phyloP scores from a whole-genome alignment of 2,329 filamentous ascomycete genomes.

The Stachybotrys elegans region DNA sequence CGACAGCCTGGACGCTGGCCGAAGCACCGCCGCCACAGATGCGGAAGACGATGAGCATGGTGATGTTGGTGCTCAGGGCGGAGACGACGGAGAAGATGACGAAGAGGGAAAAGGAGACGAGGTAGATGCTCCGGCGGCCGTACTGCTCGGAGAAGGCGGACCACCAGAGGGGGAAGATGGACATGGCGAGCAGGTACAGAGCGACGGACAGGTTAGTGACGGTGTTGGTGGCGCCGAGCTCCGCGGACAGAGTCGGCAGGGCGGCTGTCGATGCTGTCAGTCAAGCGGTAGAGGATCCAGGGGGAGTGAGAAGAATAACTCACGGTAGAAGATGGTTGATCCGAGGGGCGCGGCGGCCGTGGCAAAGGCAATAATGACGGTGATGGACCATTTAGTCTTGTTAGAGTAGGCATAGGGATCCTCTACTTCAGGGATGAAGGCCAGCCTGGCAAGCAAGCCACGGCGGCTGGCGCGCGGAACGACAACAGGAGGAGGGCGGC shows the following conservation, averaged over 20 bases:
- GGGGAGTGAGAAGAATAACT: too few species aligned
- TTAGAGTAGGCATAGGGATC: constrained; percentile 68
- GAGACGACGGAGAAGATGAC: constrained; percentile 65
- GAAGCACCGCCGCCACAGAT: constrained; percentile 70
- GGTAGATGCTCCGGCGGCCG: constrained; percentile 73
- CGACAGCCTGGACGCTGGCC: constrained; percentile 76
- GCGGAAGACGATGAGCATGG: constrained; percentile 74
- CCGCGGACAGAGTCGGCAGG: constrained; percentile 56
- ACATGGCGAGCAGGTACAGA: constrained; percentile 78
- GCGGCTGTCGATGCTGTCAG: constrained; percentile 47
- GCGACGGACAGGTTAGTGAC: constrained; percentile 72
- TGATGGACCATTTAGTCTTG: constrained; percentile 80
- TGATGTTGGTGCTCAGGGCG: constrained; percentile 64
- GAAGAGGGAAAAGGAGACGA: constrained; percentile 69
- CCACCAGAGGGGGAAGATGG: constrained; percentile 84
- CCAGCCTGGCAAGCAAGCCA: constrained; percentile 66
- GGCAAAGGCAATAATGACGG: constrained; percentile 69
- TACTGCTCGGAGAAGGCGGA: constrained; percentile 71
- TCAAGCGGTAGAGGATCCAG: too few species aligned
- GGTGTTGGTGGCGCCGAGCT: constrained; percentile 58
- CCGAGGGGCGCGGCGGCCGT: constrained; percentile 77
- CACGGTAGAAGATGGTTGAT: constrained; percentile 77
- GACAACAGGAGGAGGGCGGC: constrained; percentile 27
- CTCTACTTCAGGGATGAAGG: constrained; percentile 74
- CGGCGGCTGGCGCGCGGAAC: constrained; percentile 50